phyloP scores from a whole-genome alignment of 1,284 basidiomycete species.

The Ustilago sp. region DNA sequence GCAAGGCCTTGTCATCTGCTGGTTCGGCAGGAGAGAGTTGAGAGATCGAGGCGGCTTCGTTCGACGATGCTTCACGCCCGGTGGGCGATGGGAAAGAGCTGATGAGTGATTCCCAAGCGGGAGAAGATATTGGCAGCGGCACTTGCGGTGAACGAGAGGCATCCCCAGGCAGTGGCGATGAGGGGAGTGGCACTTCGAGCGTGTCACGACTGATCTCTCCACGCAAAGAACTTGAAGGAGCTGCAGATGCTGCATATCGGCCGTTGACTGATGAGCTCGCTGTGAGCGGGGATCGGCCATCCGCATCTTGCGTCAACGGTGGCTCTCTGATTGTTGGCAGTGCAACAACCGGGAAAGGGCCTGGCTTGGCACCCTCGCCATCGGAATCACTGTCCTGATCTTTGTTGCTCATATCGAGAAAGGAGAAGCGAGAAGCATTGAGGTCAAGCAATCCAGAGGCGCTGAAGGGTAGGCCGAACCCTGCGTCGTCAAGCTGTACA shows the following conservation, averaged over 20 bases:
- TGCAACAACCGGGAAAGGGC: neutral
- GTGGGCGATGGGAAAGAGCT: conserved; percentile 42
- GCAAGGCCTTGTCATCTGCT: neutral
- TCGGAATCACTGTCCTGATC: conserved; percentile 32
- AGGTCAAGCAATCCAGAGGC: conserved; percentile 35
- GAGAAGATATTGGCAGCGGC: conserved; percentile 26
- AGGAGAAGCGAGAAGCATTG: conserved; percentile 34
- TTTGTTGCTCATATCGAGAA: conserved; percentile 39
- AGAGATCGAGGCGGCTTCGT: neutral
- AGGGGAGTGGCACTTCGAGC: conserved; percentile 4
- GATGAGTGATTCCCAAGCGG: conserved; percentile 42
- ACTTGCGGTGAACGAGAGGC: conserved; percentile 5
- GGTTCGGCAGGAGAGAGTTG: neutral
- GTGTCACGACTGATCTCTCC: conserved; percentile 4
- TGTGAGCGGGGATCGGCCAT: neutral
- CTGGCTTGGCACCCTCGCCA: neutral
- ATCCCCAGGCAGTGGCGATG: neutral
- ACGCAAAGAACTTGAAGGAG: conserved; percentile 5
- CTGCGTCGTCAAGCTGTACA: conserved; percentile 32
- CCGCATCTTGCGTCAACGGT: neutral
- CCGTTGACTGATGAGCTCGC: neutral
- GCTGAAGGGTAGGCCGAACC: conserved; percentile 40
- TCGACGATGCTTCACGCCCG: conserved; percentile 6
- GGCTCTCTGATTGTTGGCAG: conserved; percentile 13
- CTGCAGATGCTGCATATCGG: neutral